Base-by-base conservation (phyloP, 768 basidiomycete species). In the Pleurotus salmoneostramineus region DNA sequence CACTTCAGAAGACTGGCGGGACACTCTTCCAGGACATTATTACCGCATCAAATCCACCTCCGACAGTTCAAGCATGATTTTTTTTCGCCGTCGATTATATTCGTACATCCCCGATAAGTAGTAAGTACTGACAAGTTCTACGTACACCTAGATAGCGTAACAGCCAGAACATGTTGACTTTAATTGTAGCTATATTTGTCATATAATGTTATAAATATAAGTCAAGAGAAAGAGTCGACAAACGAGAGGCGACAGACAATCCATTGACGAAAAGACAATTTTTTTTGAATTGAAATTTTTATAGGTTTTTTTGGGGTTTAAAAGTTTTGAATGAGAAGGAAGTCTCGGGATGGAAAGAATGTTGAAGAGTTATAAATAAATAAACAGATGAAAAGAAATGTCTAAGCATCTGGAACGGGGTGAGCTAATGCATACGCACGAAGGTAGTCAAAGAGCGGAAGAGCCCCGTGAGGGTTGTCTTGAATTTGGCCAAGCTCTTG, bases 1-100 rank as follows among this genome's bases (percentile, higher is more conserved):
- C 32, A 8, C 57, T 60, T 4, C 61, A 62, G 51, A 62, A 62
- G 50, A n/a, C 31, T 14, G 61, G 60, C 46, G 50, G 56, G 10
- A 35, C 32, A 17, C 32, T 50, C 5, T 15, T 7, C 5, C 6
- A 45, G 6, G 44, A 45, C 6, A 45, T 45, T 15, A 45, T 45
- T 5, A 45, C 44, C 6, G n/a, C 6, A 6, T 45, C 44, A 45
- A 45, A 45, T 5, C 5, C 44, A 45, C 17, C 11, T n/a, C 44
- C 6, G 5, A 12, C 5, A n/a, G 6, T 8, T 45, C 44, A 7
- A 6, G 7, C 37, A 40, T 40, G 37, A 40, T 40, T 40, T 14
- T 40, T 14, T 6, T 14, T 14, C 37, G 14, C 37, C 14, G 6
- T 40, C 14, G 6, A 6, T 40, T 6, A 40, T 40, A 6, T 14